Evolutionary conservation across 495 filamentous ascomycete species (phyloP), one percentile per base, ranked within the genome.

Genomic region (Bacidia gigantensis): DNA sequence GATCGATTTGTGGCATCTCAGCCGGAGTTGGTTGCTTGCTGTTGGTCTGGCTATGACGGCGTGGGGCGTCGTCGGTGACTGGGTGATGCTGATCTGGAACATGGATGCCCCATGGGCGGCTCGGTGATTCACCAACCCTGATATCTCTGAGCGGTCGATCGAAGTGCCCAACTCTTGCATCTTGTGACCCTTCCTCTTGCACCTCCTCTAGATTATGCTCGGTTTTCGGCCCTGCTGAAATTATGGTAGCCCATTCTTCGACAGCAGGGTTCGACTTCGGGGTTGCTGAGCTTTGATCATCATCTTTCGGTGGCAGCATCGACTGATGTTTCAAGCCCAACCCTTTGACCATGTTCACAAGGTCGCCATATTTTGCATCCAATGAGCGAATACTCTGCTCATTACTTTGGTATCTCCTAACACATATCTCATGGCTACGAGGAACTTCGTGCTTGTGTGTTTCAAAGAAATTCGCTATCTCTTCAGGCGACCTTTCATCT

Each of bases 391-490:
- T 87, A 54, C 85, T 83, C 54, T 83, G 76, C 24, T 84, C 79
- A 61, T 89, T 89, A 61, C 75, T 78, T 63, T 94, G 87, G 64
- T 89, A 93, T 38, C 89, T 78, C 56, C 81, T 78, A 50, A 95
- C 84, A 62, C 89, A 95, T 18, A 95, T 79, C 54, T 89, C 87
- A 65, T 95, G 89, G 58, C 86, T 92, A 53, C 89, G 74, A 2
- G 89, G 89, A 24, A 95, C 78, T 57, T 94, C 85, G 60, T 95
- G 88, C 63, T 94, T 95, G 69, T 95, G 89, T 21, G 78, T 83
- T 63, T 94, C 85, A 50, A 95, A 83, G 60, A 94, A 95, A 54
- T 80, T 72, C 14, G 88, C 89, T 45, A 95, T 80, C 64, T 95
- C 89, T 70, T 93, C 86, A 1, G 89, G 87, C 1, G 86, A 86